A percentile compares a stretch with the other conserved stretches of the same genome.
Evolutionary conservation across 2,329 filamentous ascomycete species (phyloP).

Genomic region (Lecanoromycetidae sp.): DNA sequence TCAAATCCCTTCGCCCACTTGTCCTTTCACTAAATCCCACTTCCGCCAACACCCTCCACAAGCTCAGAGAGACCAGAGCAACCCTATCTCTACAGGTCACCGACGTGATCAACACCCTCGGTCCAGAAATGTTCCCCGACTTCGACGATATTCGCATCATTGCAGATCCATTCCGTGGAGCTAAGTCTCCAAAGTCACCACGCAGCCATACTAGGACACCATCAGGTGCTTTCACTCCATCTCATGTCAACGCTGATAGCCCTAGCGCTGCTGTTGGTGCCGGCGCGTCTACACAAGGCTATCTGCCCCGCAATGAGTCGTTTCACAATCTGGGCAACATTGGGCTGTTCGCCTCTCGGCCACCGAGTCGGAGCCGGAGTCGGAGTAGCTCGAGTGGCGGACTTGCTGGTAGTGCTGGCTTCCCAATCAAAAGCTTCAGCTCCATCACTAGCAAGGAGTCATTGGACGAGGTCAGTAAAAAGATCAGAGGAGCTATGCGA

Average conservation of each 20-base stretch:
- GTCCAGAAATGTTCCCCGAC: conserved; percentile 94
- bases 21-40: conserved; percentile 73
- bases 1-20: conserved; percentile 84
- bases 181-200: conserved; percentile 8
- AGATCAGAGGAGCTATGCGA: conserved; percentile 74
- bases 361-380: conserved; percentile 58
- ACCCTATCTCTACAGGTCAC: conserved; percentile 73
- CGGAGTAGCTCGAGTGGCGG: conserved; percentile 58
- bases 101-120: conserved; percentile 84
- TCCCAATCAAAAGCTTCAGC: conserved; percentile 60
- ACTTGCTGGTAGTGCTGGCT: conserved; percentile 47
- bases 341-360: conserved; percentile 80
- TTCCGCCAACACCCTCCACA: conserved; percentile 71
- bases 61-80: conserved; percentile 59
- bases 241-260: conserved; percentile 21
- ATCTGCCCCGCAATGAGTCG: conserved; percentile 77
- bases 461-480: conserved; percentile 70
- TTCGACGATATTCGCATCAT: conserved; percentile 69
- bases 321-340: conserved; percentile 82
- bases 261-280: conserved; percentile 24
- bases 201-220: conserved; percentile 15
- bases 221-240: conserved; percentile 18
- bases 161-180: conserved; percentile 36
- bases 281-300: conserved; percentile 35
- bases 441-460: conserved; percentile 53